Base-by-base conservation (phyloP, 177 flowering plant species). In the Vitis hybrid region DNA sequence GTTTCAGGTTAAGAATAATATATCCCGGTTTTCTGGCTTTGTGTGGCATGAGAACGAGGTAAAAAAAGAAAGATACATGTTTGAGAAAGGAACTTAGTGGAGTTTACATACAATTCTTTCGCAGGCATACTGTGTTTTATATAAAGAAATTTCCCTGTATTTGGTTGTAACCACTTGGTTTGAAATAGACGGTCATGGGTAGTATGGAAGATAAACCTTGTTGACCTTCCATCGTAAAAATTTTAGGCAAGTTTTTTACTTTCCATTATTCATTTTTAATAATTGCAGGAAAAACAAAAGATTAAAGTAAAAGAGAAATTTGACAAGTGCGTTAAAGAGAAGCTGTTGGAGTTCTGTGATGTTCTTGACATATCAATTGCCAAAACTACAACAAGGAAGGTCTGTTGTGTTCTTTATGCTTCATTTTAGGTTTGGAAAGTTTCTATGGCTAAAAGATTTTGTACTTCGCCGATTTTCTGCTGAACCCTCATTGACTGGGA, bases 11-110 rank as follows among this genome's bases (percentile, higher is more conserved):
- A 93, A 92, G 84, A 83, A 68, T 55, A 87, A 96, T 58, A 82
- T 96, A 62, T 85, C 82, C 52, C 86, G 83, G 71, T 96, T 96
- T 81, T 93, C 99, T 70, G 99, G 99, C 68, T 93, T 91, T 82
- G 92, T 85, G 5, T 96, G 97, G 97, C 90, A 78, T 72, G 91
- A 78, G 23, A 84, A 92, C 77, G 97, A 90, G 98, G 99, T 92
- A 80, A 72, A 18, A 15, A n/a, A 14, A 15, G 49, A 49, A 34
- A 40, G 8, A 40, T 40, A 40, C 45, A 40, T 40, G 5, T 6
- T 40, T 40, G 45, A 40, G 45, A 40, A 40, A 40, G 45, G 45
- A 40, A 40, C 45, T 40, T 40, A 40, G 45, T 40, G 8, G 45
- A 40, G 5, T 40, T 4, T 40, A 40, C 8, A 7, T 40, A 40